A percentile compares a stretch with the other conserved stretches of the same genome.
These are phyloP conservation scores for Conoideocrella luteorostrata DNA, from an alignment of 2,329 filamentous ascomycete genomes.

Conservation along the genomic window DNA sequence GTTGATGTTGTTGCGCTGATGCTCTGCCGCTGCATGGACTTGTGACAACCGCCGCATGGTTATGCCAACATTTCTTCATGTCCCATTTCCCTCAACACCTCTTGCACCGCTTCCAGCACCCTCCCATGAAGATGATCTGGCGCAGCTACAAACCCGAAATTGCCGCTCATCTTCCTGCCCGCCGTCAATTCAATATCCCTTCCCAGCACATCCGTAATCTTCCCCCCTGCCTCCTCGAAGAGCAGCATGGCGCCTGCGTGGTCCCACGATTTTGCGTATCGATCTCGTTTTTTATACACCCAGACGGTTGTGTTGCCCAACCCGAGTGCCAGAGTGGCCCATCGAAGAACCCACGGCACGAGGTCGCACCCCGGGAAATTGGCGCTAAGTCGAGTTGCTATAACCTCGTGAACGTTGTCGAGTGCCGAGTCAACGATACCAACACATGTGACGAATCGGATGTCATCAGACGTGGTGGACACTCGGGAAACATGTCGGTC, in stretches of 20 bases:
- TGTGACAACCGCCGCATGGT: neutral
- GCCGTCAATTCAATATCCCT: constrained; percentile 41
- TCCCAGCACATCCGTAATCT: constrained; percentile 48
- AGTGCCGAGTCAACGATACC: constrained; percentile 41
- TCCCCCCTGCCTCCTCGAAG: constrained; percentile 50
- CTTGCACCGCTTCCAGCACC: constrained; percentile 62
- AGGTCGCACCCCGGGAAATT: constrained; percentile 44
- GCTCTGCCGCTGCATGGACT: too few species aligned
- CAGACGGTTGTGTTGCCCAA: constrained; percentile 49
- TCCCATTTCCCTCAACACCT: constrained; percentile 52
- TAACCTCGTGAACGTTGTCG: constrained; percentile 37
- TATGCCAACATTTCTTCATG: constrained; percentile 17
- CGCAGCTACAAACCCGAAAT: constrained; percentile 52
- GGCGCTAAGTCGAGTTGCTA: constrained; percentile 36
- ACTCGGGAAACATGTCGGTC: constrained; percentile 27
- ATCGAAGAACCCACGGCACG: constrained; percentile 51
- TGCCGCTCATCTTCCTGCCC: constrained; percentile 41
- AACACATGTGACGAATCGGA: constrained; percentile 42
- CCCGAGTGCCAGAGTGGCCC: constrained; percentile 46
- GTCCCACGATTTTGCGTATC: constrained; percentile 52
- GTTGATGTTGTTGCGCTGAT: too few species aligned
- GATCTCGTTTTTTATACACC: constrained; percentile 44
- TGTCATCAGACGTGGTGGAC: constrained; percentile 9
- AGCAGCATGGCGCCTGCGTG: constrained; percentile 54
- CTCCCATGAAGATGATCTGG: constrained; percentile 34